A percentile compares a stretch with the other conserved stretches of the same genome.
These are phyloP conservation scores for Ogataea trehaloabstinens DNA, from an alignment of 805 yeast genomes.

Conservation along the genomic window DNA sequence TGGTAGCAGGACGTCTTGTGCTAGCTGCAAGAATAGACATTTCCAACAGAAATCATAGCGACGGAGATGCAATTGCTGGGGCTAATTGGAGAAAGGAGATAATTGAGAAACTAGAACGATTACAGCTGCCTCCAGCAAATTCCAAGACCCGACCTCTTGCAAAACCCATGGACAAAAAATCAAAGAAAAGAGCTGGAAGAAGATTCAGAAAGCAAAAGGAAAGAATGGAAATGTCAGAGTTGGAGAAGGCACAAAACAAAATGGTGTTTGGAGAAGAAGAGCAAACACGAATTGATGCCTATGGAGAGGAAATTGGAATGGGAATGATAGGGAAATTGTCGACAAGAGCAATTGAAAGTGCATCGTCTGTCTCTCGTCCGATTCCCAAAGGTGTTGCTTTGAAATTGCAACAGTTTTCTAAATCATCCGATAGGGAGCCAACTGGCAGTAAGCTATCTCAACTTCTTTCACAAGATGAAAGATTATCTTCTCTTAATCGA, in stretches of 20 bases:
- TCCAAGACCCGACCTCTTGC: constrained; percentile 68
- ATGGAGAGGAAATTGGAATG: constrained; percentile 79
- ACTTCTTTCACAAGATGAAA: constrained; percentile 9
- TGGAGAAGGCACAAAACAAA: constrained; percentile 79
- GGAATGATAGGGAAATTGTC: constrained; percentile 58
- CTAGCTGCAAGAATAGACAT: constrained; percentile 81
- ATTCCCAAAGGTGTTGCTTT: constrained; percentile 14
- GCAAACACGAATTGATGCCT: constrained; percentile 55
- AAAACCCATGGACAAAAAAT: constrained; percentile 67
- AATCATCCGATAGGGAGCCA: constrained; percentile 21
- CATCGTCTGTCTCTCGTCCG: constrained; percentile 6
- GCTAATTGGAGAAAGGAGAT: constrained; percentile 59
- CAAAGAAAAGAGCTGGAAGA: constrained; percentile 85
- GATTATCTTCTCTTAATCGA: background rate
- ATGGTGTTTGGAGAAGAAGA: constrained; percentile 81
- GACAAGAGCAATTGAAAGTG: constrained; percentile 17
- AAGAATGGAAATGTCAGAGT: constrained; percentile 74
- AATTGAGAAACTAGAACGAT: constrained; percentile 59
- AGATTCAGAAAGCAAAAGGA: constrained; percentile 78
- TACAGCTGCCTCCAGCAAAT: constrained; percentile 74
- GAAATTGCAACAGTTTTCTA: constrained; percentile 10
- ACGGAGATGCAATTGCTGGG: constrained; percentile 45
- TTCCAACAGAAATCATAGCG: constrained; percentile 34
- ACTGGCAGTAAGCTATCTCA: constrained; percentile 17
- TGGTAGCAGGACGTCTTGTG: constrained; percentile 73